Percentiles rank a stretch among this genome's conserved stretches.
phyloP scores from a whole-genome alignment of 176 grass and related monocot genomes.

The Cymbopogon citratus region DNA sequence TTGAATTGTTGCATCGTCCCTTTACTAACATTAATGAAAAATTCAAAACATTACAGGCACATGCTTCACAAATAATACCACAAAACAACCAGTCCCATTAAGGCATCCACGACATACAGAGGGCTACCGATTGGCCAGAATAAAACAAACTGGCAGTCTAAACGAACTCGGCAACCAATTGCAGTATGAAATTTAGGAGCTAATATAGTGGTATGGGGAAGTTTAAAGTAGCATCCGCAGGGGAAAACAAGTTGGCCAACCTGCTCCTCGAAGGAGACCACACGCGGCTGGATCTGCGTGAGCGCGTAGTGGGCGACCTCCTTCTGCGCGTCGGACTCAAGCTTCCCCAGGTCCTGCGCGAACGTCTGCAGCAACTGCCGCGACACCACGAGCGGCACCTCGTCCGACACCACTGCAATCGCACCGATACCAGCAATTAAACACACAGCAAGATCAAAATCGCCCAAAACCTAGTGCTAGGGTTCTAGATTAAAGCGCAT shows the following conservation, averaged over 20 bases:
- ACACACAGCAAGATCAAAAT: neutral
- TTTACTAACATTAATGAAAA: neutral
- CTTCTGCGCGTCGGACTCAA: slow-evolving; percentile 83
- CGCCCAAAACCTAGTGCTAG: neutral
- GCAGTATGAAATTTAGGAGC: neutral
- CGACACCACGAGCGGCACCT: slow-evolving; percentile 92
- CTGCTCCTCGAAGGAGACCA: slow-evolving; percentile 98
- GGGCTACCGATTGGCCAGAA: neutral
- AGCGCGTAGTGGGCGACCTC: slow-evolving; percentile 89
- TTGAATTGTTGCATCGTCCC: neutral
- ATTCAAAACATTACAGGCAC: neutral
- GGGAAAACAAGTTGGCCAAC: slow-evolving; percentile 28
- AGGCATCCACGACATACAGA: neutral
- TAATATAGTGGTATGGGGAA: neutral
- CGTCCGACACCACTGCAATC: slow-evolving; percentile 82
- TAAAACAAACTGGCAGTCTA: neutral
- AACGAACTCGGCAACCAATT: neutral
- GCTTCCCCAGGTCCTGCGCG: slow-evolving; percentile 79
- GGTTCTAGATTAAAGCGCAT: neutral
- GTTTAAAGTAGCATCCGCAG: neutral
- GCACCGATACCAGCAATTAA: slow-evolving; percentile 6
- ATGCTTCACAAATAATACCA: neutral
- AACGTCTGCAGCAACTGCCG: slow-evolving; percentile 94
- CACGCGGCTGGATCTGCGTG: slow-evolving; percentile 92
- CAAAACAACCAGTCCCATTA: neutral